Evolutionary conservation across 805 yeast species (phyloP), one percentile per base, ranked within the genome.

Genomic region (Tetrapisispora pingtungensis): DNA sequence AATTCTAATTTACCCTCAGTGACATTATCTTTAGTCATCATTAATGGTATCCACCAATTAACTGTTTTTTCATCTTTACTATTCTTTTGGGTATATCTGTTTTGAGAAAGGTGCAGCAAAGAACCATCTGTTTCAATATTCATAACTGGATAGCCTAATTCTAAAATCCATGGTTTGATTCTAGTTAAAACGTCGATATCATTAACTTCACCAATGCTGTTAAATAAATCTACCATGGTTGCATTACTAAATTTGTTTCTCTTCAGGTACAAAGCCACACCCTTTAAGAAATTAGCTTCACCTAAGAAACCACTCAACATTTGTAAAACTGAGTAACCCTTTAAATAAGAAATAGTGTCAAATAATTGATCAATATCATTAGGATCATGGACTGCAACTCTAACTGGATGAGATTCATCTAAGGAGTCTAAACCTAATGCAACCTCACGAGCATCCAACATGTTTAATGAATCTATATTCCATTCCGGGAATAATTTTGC

Each of bases 361-460:
- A 85, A 85, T 17, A 84, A 78, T 66, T 85, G 89, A 59, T 81
- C 84, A 49, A 85, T 80, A 53, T 85, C 93, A 49, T 77, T 75
- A 4, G 90, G 90, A 56, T 80, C 77, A 52, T 73, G 66, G n/a
- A 86, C 86, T 12, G 84, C 83, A 8, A 85, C 94, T 63, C 84
- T 84, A 47, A 85, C 78, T 7, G 95, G 89, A 62, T 86, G 95
- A 6, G 90, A 80, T 53, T 70, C 75, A 50, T 74, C 64, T 48
- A 78, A 69, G 1, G 79, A 72, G 54, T 79, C 84, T 48, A 79
- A 68, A 44, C 68, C 65, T 38, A 76, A 64, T 3, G 80, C 64
- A 33, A 50, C 46, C 46, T 54, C 46, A 44, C 42, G 46, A 26
- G 46, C 37, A 49, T 41, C 49, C 36, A 36, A 37, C 49, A 38